Base-by-base conservation (phyloP, 2,329 filamentous ascomycete species). In the Fusarium sp. region DNA sequence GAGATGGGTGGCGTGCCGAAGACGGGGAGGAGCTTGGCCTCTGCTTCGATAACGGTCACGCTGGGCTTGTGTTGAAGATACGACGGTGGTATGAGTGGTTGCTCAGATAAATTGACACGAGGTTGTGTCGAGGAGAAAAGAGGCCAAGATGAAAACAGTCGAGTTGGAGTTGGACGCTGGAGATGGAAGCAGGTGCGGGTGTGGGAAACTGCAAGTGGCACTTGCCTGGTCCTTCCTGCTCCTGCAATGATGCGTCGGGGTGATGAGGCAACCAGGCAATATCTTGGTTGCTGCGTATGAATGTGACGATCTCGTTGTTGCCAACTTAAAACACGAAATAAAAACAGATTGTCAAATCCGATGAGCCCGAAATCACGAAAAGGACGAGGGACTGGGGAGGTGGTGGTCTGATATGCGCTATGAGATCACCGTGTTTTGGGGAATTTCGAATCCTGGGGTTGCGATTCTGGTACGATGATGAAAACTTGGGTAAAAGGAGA, bases 401-500 rank as follows among this genome's bases (percentile, higher is more conserved):
- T 70, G 25, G 68, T 70, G 68, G 68, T 61, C 68, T 70, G 68
- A 70, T 68, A 60, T 65, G 64, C 50, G 56, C 31, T 52, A 68
- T 70, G 68, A 70, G 65, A 61, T 68, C 55, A 62, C 64, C 59
- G 40, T 56, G 48, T 50, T 28, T 56, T 12, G 50, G 26, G 15
- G 45, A 50, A 50, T 19, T 19, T 36, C 26, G 29, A 43, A 51
- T 53, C 44, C 25, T 47, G 29, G 42, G 28, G 19, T 36, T 43
- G 19, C 9, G 15, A 38, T 13, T 50, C 7, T 58, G 34, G 19
- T 36, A 19, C 31, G 24, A 25, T 12, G 31, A 58, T 35, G 28
- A 6, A 48, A 25, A 48, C 41, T 19, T 19, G 24, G 28, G 38
- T 26, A 6, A 22, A 32, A 19, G 19, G 24, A 53, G 28, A 46